Evolutionary conservation across 2,329 filamentous ascomycete genomes (phyloP), one percentile per base, ranked within the genome.

Genomic region (Aspergillus aculeatinus): DNA sequence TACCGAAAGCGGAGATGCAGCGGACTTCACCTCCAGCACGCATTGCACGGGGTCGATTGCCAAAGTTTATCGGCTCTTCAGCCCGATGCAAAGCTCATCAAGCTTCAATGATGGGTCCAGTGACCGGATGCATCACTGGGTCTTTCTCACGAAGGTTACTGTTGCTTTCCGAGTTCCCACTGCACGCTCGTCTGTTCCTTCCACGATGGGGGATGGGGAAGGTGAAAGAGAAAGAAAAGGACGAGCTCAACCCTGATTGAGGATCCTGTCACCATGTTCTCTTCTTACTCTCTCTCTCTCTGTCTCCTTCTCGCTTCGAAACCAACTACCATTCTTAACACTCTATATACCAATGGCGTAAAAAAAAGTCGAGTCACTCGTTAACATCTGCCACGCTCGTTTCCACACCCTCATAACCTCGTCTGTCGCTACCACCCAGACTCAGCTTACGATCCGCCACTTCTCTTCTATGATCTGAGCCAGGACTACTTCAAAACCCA

Each of bases 1-100:
- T 65, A 62, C 65, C 66, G 66, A 62, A 68, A 61, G 56, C 66
- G 66, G 66, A 67, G 64, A 63, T 59, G 27, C 50, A 29, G 48
- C 54, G 44, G 52, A 48, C 61, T 29, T 65, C 60, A 58, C 31
- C 57, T 42, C 33, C 14, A 16, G 11, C 14, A 33, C 48, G 29
- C 44, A 29, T 29, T 29, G 27, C 27, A 23, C 29, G 58, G 48
- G 23, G 19, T 35, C 44, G 54, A 55, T 50, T 42, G 39, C 7
- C 44, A 29, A 55, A 51, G 47, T 52, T 57, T 47, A 47, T 25
- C 10, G 48, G 19, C 19, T 39, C 33, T 35, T 27, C 19, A 12
- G 29, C n/a, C 25, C 23, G 44, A 27, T 23, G 21, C 25, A 11
- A 11, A 25, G 19, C 10, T 21, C 29, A 33, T 27, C 12, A 29